A percentile compares a stretch with the other conserved stretches of the same genome.
These are phyloP conservation scores for Lathyrus tuberosus DNA, from an alignment of 306 rosid species.

Conservation along the genomic window DNA sequence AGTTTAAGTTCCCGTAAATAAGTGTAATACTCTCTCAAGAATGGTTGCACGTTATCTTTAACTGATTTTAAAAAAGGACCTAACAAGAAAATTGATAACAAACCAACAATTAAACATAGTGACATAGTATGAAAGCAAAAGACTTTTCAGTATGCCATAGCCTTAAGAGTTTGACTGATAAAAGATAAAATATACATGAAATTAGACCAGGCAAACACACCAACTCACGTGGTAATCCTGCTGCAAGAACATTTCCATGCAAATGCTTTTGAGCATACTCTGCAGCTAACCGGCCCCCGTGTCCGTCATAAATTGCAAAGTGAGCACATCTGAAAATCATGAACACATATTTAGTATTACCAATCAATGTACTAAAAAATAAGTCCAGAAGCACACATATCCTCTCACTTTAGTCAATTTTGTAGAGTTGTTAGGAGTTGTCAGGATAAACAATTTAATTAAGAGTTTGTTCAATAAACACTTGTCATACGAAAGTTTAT, in stretches of 20 bases:
- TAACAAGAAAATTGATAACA: slow-evolving; percentile 1
- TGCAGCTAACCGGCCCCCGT: slow-evolving; percentile 93
- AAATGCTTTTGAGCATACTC: slow-evolving; percentile 79
- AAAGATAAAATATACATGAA: slow-evolving; percentile 40
- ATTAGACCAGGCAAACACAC: slow-evolving; percentile 90
- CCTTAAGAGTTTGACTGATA: slow-evolving; percentile 32
- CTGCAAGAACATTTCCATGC: slow-evolving; percentile 70
- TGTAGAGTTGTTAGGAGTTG: neutral
- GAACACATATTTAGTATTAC: slow-evolving; percentile 12
- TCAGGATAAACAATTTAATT: neutral
- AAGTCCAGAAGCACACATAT: slow-evolving; percentile 4
- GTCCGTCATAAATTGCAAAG: slow-evolving; percentile 91
- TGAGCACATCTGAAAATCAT: slow-evolving; percentile 68
- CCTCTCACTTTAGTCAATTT: slow-evolving; percentile 8
- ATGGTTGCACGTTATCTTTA: slow-evolving; percentile 14
- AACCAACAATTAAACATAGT: neutral
- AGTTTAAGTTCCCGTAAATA: slow-evolving; percentile 24
- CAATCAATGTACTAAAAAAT: slow-evolving; percentile 11
- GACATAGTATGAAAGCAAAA: slow-evolving; percentile 24
- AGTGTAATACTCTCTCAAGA: slow-evolving; percentile 12
- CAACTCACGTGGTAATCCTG: slow-evolving; percentile 99
- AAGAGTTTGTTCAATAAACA: neutral
- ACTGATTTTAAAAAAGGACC: neutral
- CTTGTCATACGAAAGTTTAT: neutral
- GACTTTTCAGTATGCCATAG: slow-evolving; percentile 22